Evolutionary conservation across 225 moss, liverwort and hornwort genomes (phyloP).

Genomic region (Neckera pumila): DNA sequence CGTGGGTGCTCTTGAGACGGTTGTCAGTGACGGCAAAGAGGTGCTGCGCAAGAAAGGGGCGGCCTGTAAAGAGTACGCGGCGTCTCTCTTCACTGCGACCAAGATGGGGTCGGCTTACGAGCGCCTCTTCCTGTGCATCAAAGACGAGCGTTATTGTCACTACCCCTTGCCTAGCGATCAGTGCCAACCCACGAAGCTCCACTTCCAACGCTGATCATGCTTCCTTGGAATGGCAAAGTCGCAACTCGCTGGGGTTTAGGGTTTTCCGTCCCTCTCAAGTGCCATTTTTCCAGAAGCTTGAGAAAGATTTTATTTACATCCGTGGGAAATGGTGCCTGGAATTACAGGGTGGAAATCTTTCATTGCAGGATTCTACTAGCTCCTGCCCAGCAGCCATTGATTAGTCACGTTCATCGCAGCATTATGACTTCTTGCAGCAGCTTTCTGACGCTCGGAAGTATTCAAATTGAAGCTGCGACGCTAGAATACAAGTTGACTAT

Average conservation of each 20-base stretch:
- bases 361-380: neutral
- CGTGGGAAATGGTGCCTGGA: neutral
- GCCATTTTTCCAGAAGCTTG: neutral
- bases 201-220: neutral
- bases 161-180: conserved; percentile 68
- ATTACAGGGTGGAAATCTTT: neutral
- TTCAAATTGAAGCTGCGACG: neutral
- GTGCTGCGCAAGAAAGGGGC: conserved; percentile 41
- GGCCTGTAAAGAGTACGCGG: conserved; percentile 53
- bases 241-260: neutral
- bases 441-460: neutral
- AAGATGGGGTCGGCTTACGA: conserved; percentile 92
- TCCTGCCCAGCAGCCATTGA: neutral
- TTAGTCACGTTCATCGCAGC: neutral
- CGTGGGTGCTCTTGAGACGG: conserved; percentile 25
- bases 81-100: conserved; percentile 67
- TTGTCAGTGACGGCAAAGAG: conserved; percentile 55
- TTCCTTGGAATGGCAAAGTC: neutral
- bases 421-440: neutral
- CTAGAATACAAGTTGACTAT: neutral
- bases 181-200: neutral
- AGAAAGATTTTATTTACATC: neutral
- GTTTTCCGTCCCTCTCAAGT: neutral
- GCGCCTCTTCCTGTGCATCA: conserved; percentile 85
- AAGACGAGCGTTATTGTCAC: conserved; percentile 45